Conservation (phyloP, 768 basidiomycete genomes). For the Lentinula guzmanii region DNA sequence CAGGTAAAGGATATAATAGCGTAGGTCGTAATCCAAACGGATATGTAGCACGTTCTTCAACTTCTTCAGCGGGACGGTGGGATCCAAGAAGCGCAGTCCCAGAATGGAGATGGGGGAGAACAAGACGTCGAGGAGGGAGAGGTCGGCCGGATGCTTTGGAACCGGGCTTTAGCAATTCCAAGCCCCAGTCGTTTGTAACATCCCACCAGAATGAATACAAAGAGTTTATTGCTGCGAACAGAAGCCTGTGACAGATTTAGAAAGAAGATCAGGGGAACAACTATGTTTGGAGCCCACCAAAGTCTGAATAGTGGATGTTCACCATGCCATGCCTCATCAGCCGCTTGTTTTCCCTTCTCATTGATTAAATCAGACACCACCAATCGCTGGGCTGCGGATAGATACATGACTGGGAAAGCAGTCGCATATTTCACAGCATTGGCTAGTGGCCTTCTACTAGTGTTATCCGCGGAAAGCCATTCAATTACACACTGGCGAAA, state of each 20-base stretch:
- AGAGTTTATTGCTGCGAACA: slow-evolving; percentile 83
- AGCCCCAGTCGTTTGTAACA: slow-evolving; percentile 95
- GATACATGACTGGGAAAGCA: slow-evolving; percentile 91
- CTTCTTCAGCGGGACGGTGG: slow-evolving; percentile 12
- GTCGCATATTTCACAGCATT: slow-evolving; percentile 97
- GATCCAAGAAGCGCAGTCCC: slow-evolving; percentile 19
- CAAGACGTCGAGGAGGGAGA: slow-evolving; percentile 34
- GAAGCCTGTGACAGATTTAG: slow-evolving; percentile 46
- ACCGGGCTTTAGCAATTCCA: slow-evolving; percentile 57
- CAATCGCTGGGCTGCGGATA: slow-evolving; percentile 85
- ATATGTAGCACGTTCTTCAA: slow-evolving; percentile 26
- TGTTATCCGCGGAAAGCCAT: slow-evolving; percentile 57
- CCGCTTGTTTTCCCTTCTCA: slow-evolving; percentile 37
- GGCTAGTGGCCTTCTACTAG: slow-evolving; percentile 67
- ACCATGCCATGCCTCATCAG: slow-evolving; percentile 56
- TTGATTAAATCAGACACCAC: slow-evolving; percentile 55
- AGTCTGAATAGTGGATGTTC: slow-evolving; percentile 77
- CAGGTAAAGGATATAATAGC: slow-evolving; percentile 72
- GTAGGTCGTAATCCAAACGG: slow-evolving; percentile 71
- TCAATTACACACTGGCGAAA: slow-evolving; percentile 94
- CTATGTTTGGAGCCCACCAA: slow-evolving; percentile 52
- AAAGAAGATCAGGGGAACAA: background rate
- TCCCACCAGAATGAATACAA: slow-evolving; percentile 99
- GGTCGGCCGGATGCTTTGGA: slow-evolving; percentile 20
- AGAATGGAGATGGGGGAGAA: slow-evolving; percentile 43